Evolutionary conservation across 495 filamentous ascomycete species (phyloP), one percentile per base, ranked within the genome.

Genomic region (Lasiosphaeria miniovina): DNA sequence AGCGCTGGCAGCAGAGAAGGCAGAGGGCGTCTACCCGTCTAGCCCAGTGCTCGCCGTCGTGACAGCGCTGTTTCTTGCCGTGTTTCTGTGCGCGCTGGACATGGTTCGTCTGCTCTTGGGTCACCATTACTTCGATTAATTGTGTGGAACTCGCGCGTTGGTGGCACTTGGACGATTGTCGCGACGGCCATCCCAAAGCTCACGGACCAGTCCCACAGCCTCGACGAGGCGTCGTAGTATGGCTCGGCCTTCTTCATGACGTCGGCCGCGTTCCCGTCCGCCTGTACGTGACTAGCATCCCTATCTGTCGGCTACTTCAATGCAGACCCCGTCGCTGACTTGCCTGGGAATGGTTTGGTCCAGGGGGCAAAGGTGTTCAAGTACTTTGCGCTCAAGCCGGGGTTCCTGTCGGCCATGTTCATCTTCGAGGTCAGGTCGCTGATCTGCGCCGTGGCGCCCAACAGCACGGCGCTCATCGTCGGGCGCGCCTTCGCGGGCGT

Each of bases 401-500:
- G 66, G 10, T 84, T 78, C 55, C 51, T 82, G 9, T 41, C 63
- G 12, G 62, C 74, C 15, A 70, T 81, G 36, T 51, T 77, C 38
- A 61, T 84, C 36, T 85, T 83, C 63, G 79, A 84, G 59, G 36
- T 82, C 32, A 84, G 84, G 0, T 82, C 77, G 24, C 69, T 80
- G 4, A 65, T 86, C 40, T 86, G 84, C 56, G 84, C 75, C 57
- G 77, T 77, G 6, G 83, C 83, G 5, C 84, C 83, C 1, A 81
- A 71, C 52, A 83, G 80, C 31, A 65, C 67, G 3, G 75, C 78
- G 11, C 71, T 86, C 36, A 86, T 87, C 53, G 61, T 84, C n/a
- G 82, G 84, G 3, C 77, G 84, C 43, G 82, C 82, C 40, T 70
- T 87, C n/a, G 81, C 82, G 36, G 84, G 84, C 8, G 40, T 80